A percentile compares a stretch with the other conserved stretches of the same genome.
Evolutionary conservation across 768 basidiomycete species (phyloP).

Genomic region (Steccherinum ochraceum): DNA sequence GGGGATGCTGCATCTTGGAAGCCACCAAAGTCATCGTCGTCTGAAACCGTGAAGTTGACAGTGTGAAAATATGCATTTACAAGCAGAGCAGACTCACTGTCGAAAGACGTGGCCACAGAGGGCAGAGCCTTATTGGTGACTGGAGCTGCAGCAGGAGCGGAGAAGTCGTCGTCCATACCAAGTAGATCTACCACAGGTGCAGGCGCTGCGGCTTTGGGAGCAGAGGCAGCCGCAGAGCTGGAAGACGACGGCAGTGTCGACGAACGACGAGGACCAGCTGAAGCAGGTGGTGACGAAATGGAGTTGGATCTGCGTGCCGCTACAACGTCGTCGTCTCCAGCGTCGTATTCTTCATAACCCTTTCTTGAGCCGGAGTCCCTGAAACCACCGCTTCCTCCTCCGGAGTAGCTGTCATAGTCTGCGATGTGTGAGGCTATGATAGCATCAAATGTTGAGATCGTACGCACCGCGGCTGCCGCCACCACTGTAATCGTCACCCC

Average conservation of each 20-base stretch:
- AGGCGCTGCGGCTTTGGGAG: constrained; percentile 38
- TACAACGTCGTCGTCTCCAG: constrained; percentile 78
- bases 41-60: constrained; percentile 1
- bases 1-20: constrained; percentile 69
- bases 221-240: constrained; percentile 22
- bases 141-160: constrained; percentile 27
- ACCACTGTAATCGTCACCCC: too few species aligned
- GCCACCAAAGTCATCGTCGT: constrained; percentile 82
- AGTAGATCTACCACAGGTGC: constrained; percentile 62
- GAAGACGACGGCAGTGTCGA: constrained; percentile 28
- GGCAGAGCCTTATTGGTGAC: constrained; percentile 52
- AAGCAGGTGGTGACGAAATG: constrained; percentile 22
- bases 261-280: constrained; percentile 30
- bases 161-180: constrained; percentile 65
- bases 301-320: constrained; percentile 34
- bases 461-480: too few species aligned
- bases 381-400: constrained; percentile 51
- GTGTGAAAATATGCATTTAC: not conserved
- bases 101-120: constrained; percentile 25
- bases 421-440: not conserved
- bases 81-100: not conserved
- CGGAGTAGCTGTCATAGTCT: constrained; percentile 30
- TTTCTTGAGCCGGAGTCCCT: constrained; percentile 49
- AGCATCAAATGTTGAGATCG: too few species aligned
- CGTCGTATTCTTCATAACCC: constrained; percentile 92